Conservation (phyloP, 139 green algal species). For the Chlorella sp. region DNA sequence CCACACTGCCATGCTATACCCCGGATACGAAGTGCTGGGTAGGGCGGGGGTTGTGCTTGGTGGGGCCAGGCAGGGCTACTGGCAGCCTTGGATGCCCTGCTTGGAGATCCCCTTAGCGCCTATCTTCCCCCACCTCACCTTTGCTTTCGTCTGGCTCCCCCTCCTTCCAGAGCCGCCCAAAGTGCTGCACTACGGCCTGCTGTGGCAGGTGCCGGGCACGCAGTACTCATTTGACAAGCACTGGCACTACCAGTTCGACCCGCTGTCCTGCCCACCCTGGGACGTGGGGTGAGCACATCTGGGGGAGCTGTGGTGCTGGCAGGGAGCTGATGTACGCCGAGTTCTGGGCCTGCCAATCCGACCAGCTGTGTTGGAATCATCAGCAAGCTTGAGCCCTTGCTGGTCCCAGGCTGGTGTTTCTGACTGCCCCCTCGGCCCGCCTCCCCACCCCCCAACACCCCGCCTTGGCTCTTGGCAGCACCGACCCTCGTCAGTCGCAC, state of each 20-base stretch:
- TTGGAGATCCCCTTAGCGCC: neutral
- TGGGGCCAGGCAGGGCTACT: neutral
- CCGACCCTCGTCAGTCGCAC: neutral
- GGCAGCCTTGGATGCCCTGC: neutral
- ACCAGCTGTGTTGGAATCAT: too few relatives aligned
- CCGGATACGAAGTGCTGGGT: slow-evolving; percentile 62
- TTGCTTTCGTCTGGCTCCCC: neutral
- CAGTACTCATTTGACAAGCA: slow-evolving; percentile 85
- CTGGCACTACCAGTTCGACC: slow-evolving; percentile 75
- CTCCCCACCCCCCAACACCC: neutral
- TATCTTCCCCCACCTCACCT: too few relatives aligned
- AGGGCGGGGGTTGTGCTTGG: neutral
- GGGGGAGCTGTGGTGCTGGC: too few relatives aligned
- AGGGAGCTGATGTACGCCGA: too few relatives aligned
- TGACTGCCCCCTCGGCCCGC: neutral
- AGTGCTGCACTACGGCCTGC: slow-evolving; percentile 91
- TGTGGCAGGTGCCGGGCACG: slow-evolving; percentile 43
- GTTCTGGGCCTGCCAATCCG: too few relatives aligned
- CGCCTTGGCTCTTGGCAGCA: neutral
- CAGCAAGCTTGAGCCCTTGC: too few relatives aligned
- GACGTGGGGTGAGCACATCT: slow-evolving; percentile 46
- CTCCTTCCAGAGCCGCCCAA: slow-evolving; percentile 21
- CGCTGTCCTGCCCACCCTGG: slow-evolving; percentile 73
- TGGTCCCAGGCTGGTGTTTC: neutral
- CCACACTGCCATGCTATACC: slow-evolving; percentile 85